Percentiles rank a stretch among this genome's conserved stretches.
phyloP scores from a whole-genome alignment of 1,284 basidiomycete species.

The Ceratobasidium sp. region DNA sequence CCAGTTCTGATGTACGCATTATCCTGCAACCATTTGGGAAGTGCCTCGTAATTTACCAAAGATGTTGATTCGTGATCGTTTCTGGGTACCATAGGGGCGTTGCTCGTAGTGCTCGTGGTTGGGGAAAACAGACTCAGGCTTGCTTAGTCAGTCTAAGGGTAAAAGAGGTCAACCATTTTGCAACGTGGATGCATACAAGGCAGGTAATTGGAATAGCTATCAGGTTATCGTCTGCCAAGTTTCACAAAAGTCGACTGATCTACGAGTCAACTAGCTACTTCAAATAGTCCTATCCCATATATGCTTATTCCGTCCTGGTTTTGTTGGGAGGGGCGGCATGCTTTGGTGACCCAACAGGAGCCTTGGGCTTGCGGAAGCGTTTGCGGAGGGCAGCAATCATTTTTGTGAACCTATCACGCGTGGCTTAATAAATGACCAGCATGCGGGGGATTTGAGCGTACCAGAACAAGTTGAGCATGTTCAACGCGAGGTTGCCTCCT shows the following conservation, averaged over 20 bases:
- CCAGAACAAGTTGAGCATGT: conserved; percentile 76
- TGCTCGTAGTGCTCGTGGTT: conserved; percentile 3
- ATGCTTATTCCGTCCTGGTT: not conserved
- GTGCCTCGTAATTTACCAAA: conserved; percentile 6
- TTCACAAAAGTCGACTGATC: too few relatives aligned
- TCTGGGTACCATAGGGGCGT: not conserved
- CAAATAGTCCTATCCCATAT: not conserved
- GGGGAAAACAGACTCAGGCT: not conserved
- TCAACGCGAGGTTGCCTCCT: conserved; percentile 64
- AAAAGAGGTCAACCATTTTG: not conserved
- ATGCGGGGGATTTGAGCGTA: conserved; percentile 46
- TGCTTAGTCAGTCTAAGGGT: conserved; percentile 21
- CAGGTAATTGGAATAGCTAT: not conserved
- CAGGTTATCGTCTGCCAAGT: not conserved
- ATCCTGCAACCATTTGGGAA: conserved; percentile 57
- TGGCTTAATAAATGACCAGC: not conserved
- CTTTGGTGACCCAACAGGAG: not conserved
- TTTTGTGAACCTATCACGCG: conserved; percentile 43
- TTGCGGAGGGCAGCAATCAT: conserved; percentile 44
- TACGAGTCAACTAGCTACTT: too few relatives aligned
- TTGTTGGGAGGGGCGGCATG: not conserved
- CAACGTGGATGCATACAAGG: conserved; percentile 2
- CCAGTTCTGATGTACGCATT: conserved; percentile 78
- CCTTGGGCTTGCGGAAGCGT: conserved; percentile 35
- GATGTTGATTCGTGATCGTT: not conserved